Evolutionary conservation across 345 rosid species (phyloP), one percentile per base, ranked within the genome.

Genomic region (Rhizophora apiculata): DNA sequence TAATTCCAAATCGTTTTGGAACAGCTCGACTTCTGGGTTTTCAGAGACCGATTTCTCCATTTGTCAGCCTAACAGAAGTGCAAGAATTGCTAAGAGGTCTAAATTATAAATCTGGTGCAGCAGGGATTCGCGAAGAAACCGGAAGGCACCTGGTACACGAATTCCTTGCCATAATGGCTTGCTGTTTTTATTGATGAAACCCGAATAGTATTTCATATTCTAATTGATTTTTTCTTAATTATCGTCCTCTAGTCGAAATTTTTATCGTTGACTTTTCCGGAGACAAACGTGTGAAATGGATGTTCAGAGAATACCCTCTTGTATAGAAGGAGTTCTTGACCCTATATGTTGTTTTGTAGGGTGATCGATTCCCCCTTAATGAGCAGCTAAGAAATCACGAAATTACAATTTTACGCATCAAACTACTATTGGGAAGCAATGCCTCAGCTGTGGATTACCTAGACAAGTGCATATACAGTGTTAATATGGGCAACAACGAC

Each of bases 401-500:
- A 3, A 21, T 27, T 21, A 64, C 26, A 8, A n/a, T 72, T 24
- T 64, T 63, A 10, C 22, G 18, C 2, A n/a, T 72, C 49, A 43
- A 13, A 13, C 16, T 2, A 43, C 0, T 63, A 9, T 13, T 72
- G 0, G 54, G 69, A 27, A 29, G 22, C n/a, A 20, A 65, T 6
- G 39, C 19, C 2, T 32, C 68, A 5, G 36, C 74, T 9, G 31
- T 19, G 39, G 5, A 27, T 21, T 48, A 76, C 76, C 62, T 82
- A 21, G 74, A 46, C 64, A 67, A 64, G 67, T 76, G 85, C 76
- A 21, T 76, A 24, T 24, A 24, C 24, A 24, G 24, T 24, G 24
- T 24, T 24, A 24, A 24, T 24, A 54, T 68, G 27, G 74, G 68
- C 68, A 63, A 37, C 20, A 71, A 71, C 37, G 68, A 71, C 36